Evolutionary conservation across 306 rosid species (phyloP).

Genomic region (Ormosia semicastrata): DNA sequence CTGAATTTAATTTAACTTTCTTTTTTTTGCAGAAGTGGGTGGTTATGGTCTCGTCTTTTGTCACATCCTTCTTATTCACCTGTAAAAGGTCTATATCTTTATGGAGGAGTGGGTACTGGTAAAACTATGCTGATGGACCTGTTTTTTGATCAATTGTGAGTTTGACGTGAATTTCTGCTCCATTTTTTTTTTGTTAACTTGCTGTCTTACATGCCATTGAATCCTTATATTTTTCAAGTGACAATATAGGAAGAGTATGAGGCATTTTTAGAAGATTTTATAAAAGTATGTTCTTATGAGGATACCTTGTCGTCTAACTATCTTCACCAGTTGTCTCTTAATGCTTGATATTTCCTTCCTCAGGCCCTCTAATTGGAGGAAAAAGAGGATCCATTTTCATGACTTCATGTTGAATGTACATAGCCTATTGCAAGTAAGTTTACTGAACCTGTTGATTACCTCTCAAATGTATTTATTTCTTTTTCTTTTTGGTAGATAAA

Average conservation of each 20-base stretch:
- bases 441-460: slow-evolving; percentile 2
- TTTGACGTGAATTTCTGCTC: slow-evolving; percentile 22
- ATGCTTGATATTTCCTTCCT: slow-evolving; percentile 22
- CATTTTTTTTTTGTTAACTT: neutral
- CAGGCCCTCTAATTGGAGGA: slow-evolving; percentile 87
- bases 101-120: slow-evolving; percentile 99
- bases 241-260: neutral
- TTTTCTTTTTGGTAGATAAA: slow-evolving; percentile 1
- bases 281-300: slow-evolving; percentile 17
- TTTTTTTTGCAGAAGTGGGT: slow-evolving; percentile 60
- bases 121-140: slow-evolving; percentile 99
- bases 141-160: slow-evolving; percentile 91
- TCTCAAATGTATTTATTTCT: neutral
- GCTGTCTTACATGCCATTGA: neutral
- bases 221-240: slow-evolving; percentile 13
- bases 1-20: slow-evolving; percentile 6
- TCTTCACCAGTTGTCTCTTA: slow-evolving; percentile 21
- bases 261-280: slow-evolving; percentile 18
- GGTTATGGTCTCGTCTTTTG: slow-evolving; percentile 96
- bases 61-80: slow-evolving; percentile 78
- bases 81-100: slow-evolving; percentile 89
- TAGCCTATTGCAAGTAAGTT: slow-evolving; percentile 84
- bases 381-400: slow-evolving; percentile 94
- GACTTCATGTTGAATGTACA: slow-evolving; percentile 96
- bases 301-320: slow-evolving; percentile 6